These are phyloP conservation scores for Rachicladosporium sp. DNA, from an alignment of 2,329 filamentous ascomycete species.

Conservation along the genomic window DNA sequence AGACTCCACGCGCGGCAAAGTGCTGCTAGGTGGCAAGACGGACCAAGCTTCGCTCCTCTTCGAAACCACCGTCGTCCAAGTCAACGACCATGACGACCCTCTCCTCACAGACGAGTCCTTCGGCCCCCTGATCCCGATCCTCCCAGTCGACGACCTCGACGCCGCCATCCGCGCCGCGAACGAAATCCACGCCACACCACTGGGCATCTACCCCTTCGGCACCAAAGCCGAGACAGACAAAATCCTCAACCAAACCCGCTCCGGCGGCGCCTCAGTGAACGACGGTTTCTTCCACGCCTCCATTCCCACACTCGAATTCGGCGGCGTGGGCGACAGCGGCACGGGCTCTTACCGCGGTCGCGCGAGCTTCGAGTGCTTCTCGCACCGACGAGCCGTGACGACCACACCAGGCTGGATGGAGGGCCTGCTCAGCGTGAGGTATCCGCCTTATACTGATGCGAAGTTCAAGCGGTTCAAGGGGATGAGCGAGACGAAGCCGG, in stretches of 20 bases:
- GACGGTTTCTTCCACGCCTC: slow-evolving; percentile 57
- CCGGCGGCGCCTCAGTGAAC: slow-evolving; percentile 39
- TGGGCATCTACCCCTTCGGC: slow-evolving; percentile 78
- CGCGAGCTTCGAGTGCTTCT: slow-evolving; percentile 57
- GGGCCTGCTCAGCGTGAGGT: slow-evolving; percentile 52
- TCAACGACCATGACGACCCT: slow-evolving; percentile 61
- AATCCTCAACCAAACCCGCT: slow-evolving; percentile 36
- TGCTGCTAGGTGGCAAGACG: slow-evolving; percentile 73
- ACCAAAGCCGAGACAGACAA: slow-evolving; percentile 64
- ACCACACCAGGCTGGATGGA: slow-evolving; percentile 58
- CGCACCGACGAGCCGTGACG: slow-evolving; percentile 48
- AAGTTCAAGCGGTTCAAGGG: slow-evolving; percentile 41
- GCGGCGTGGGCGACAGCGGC: slow-evolving; percentile 70
- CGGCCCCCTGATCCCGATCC: slow-evolving; percentile 77
- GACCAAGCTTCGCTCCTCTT: slow-evolving; percentile 75
- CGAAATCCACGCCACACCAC: slow-evolving; percentile 66
- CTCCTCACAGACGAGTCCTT: slow-evolving; percentile 80
- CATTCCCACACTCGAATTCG: slow-evolving; percentile 63
- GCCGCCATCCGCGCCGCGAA: slow-evolving; percentile 76
- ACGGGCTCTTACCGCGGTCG: slow-evolving; percentile 66
- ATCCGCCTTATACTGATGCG: slow-evolving; percentile 45
- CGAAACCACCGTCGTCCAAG: slow-evolving; percentile 82
- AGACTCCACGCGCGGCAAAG: slow-evolving; percentile 69
- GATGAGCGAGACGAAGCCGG: slow-evolving; percentile 41
- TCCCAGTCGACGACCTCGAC: slow-evolving; percentile 68